Base-by-base conservation (phyloP, 2,329 filamentous ascomycete genomes). In the Colletotrichum sp. region DNA sequence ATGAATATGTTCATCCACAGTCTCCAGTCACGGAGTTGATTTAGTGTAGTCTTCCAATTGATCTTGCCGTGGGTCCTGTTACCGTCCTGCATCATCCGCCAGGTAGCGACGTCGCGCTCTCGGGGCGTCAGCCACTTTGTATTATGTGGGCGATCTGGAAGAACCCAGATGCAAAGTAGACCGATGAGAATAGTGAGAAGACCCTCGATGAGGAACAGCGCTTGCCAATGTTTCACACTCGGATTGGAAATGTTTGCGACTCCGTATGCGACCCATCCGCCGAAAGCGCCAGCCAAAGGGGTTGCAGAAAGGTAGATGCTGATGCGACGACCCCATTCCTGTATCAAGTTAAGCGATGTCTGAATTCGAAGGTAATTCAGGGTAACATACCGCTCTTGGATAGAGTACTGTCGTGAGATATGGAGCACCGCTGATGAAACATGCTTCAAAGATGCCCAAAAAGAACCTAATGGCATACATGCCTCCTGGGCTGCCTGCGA, bases 251-350 rank as follows among this genome's bases (percentile, higher is more conserved):
- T 80, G 16, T 82, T 80, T 3, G 83, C 83, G 24, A 83, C 82
- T 36, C 87, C 84, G 59, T 86, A 85, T n/a, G 87, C 87, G 6
- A 84, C 83, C 69, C 85, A 84, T 21, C 88, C 79, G 4, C 80
- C 80, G 1, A 82, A 85, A 4, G 84, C 84, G 32, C 87, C 85
- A 2, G 89, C 89, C 1, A 91, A 79, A 18, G 91, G 88, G 0
- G 89, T 88, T 2, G 89, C 89, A 3, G 88, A 90, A 78, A 90
- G 90, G 80, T 89, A 92, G 16, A 91, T 84, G 30, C 87, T 88
- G 77, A 91, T 90, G 3, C 89, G 86, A 77, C 90, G 91, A 5
- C 88, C 88, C 71, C 74, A 75, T 72, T 75, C 72, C 69, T 75
- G 28, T 8, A 2, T 3, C 6, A 34, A 1, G 18, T n/a, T 15